phyloP scores from a whole-genome alignment of 2,329 filamentous ascomycete species.

The Verticillium longisporum region DNA sequence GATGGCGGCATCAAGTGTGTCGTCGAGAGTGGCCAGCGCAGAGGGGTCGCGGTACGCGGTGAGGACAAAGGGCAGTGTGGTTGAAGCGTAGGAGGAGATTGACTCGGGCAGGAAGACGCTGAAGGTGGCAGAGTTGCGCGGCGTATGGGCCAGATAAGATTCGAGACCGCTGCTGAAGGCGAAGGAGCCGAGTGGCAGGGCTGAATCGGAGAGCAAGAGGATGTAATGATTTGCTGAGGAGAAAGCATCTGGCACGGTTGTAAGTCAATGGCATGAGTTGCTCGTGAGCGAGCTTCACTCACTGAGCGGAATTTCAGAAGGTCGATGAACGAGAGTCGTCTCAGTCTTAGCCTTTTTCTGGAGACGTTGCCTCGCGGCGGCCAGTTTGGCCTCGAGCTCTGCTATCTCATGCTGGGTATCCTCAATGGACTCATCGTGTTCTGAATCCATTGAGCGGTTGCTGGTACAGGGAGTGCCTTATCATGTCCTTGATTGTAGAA shows the following conservation, averaged over 20 bases:
- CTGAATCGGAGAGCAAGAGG: conserved; percentile 73
- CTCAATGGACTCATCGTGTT: conserved; percentile 13
- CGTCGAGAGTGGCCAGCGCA: conserved; percentile 55
- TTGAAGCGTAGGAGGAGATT: conserved; percentile 62
- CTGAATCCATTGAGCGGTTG: conserved; percentile 17
- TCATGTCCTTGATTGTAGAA: neutral
- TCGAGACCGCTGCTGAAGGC: conserved; percentile 79
- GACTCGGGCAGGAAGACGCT: conserved; percentile 63
- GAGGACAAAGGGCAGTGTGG: conserved; percentile 68
- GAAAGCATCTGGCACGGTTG: neutral
- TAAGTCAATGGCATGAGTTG: conserved; percentile 6
- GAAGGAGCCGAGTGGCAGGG: conserved; percentile 77
- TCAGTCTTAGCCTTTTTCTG: conserved; percentile 10
- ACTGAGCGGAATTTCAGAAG: neutral
- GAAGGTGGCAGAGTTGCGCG: conserved; percentile 40
- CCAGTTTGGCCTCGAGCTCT: conserved; percentile 48
- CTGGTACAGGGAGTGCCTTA: neutral
- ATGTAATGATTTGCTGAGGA: conserved; percentile 54
- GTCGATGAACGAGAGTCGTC: neutral
- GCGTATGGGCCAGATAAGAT: conserved; percentile 68
- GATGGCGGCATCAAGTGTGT: conserved; percentile 68
- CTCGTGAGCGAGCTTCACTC: conserved; percentile 10
- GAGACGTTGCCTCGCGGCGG: conserved; percentile 36
- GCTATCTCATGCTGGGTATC: conserved; percentile 46
- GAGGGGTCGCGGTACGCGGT: conserved; percentile 53